A percentile compares a stretch with the other conserved stretches of the same genome.
These are phyloP conservation scores for Eucalyptus tenuipes DNA, from an alignment of 345 rosid genomes.

Conservation along the genomic window DNA sequence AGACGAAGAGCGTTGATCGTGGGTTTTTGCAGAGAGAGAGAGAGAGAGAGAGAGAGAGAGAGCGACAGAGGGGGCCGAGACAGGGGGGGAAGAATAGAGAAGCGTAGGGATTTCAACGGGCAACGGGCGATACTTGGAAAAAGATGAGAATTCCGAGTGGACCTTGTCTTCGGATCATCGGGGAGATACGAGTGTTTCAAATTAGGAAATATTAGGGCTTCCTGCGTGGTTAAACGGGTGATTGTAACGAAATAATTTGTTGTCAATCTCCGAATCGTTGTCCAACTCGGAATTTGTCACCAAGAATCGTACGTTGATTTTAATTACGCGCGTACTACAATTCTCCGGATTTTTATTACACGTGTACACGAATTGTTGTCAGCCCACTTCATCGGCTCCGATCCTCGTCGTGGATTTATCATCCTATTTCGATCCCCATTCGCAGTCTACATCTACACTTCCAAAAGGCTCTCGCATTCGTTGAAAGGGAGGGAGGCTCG, in stretches of 20 bases:
- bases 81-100: background rate
- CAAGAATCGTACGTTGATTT: background rate
- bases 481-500: background rate
- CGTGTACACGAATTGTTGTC: background rate
- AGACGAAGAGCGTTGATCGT: background rate
- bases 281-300: background rate
- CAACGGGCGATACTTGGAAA: background rate
- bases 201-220: background rate
- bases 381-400: background rate
- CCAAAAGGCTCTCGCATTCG: background rate
- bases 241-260: background rate
- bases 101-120: background rate
- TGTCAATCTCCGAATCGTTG: background rate
- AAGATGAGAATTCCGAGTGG: background rate
- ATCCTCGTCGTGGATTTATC: background rate
- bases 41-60: background rate
- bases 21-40: background rate
- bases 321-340: background rate
- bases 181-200: background rate
- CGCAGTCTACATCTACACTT: background rate
- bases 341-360: background rate
- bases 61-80: background rate
- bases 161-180: background rate
- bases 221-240: background rate
- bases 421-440: background rate